Evolutionary conservation across 2,329 filamentous ascomycete genomes (phyloP).

Genomic region (Aspergillus viridinutans): DNA sequence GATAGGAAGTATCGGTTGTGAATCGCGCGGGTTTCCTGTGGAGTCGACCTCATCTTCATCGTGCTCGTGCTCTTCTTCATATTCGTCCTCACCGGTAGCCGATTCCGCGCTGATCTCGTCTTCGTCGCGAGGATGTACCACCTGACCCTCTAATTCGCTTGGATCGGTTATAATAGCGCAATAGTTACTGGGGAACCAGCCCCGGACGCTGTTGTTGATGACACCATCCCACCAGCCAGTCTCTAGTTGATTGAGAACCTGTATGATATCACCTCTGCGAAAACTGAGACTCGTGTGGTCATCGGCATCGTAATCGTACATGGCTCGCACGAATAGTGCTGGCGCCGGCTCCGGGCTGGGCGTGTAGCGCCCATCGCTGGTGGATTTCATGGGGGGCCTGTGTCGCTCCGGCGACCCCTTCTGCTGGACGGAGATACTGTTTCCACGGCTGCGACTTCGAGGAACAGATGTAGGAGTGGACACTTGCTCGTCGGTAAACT

Average conservation of each 20-base stretch:
- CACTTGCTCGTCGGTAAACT: conserved; percentile 39
- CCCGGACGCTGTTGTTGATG: conserved; percentile 81
- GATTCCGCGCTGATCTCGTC: conserved; percentile 50
- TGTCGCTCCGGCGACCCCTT: conserved; percentile 22
- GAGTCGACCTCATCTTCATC: conserved; percentile 66
- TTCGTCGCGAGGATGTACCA: conserved; percentile 53
- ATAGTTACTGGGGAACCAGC: conserved; percentile 99
- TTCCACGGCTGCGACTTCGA: conserved; percentile 28
- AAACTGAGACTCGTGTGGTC: conserved; percentile 96
- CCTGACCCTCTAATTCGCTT: conserved; percentile 65
- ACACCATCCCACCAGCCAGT: conserved; percentile 99
- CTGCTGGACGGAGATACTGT: conserved; percentile 26
- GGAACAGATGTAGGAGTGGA: conserved; percentile 27
- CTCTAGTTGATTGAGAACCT: conserved; percentile 96
- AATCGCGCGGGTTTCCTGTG: conserved; percentile 61
- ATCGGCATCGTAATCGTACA: conserved; percentile 98
- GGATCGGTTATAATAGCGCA: conserved; percentile 78
- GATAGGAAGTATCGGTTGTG: conserved; percentile 59
- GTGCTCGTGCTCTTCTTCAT: conserved; percentile 60
- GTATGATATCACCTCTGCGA: conserved; percentile 92
- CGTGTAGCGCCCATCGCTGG: conserved; percentile 26
- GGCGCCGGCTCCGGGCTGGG: conserved; percentile 43
- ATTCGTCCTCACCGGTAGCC: conserved; percentile 53
- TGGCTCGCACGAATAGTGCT: conserved; percentile 79
- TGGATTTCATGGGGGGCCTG: conserved; percentile 28